Conservation (phyloP, 306 rosid species). For the Vachellia collinsii region DNA sequence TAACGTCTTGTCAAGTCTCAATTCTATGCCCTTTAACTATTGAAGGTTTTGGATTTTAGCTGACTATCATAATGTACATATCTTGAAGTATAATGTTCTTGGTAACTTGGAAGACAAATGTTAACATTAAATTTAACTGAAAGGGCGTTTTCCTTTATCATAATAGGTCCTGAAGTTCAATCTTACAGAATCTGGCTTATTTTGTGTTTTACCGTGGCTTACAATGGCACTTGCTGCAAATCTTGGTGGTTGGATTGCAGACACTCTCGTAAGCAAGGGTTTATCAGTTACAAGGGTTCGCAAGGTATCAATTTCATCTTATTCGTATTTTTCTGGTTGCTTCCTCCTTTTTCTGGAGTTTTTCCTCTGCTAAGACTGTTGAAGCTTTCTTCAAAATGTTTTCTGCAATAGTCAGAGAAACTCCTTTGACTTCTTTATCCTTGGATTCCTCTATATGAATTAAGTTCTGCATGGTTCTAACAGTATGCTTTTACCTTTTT, state of each 20-base stretch:
- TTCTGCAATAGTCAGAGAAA: not conserved
- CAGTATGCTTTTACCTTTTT: conserved; percentile 13
- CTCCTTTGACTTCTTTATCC: conserved; percentile 16
- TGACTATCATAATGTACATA: not conserved
- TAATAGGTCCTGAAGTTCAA: conserved; percentile 95
- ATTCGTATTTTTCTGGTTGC: not conserved
- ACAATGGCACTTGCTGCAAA: conserved; percentile 98
- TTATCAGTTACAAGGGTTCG: conserved; percentile 85
- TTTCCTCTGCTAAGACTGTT: not conserved
- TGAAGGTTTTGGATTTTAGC: conserved; percentile 10
- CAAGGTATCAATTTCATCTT: conserved; percentile 61
- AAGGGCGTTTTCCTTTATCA: conserved; percentile 36
- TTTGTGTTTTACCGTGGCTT: conserved; percentile 92
- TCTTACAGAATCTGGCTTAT: conserved; percentile 91
- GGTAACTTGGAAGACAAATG: conserved; percentile 17
- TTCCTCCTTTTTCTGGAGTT: conserved; percentile 10
- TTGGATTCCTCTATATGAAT: not conserved
- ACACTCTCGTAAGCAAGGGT: conserved; percentile 92
- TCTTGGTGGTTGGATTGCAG: conserved; percentile 98
- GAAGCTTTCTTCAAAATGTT: not conserved
- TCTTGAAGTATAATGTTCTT: conserved; percentile 31
- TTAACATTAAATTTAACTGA: conserved; percentile 22
- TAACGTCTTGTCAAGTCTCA: conserved; percentile 16
- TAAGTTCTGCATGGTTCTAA: conserved; percentile 24
- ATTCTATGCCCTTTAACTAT: conserved; percentile 3